These are phyloP conservation scores for Avena eriantha DNA, from an alignment of 176 grass and related monocot genomes.

Conservation along the genomic window DNA sequence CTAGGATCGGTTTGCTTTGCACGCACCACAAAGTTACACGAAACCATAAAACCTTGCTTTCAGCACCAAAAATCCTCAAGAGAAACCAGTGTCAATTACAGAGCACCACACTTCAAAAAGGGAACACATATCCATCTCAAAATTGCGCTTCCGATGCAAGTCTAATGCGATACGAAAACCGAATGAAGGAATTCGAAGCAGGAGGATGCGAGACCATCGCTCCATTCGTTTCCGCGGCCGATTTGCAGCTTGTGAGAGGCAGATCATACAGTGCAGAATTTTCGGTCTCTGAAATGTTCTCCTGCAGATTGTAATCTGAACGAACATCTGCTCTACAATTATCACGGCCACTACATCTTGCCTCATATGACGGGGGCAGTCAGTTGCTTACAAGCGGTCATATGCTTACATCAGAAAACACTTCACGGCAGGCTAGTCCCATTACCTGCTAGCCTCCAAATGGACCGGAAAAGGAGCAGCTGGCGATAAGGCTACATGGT, in stretches of 20 bases:
- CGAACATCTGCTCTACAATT: neutral
- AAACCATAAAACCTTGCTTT: too few relatives aligned
- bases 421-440: neutral
- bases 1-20: too few relatives aligned
- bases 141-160: neutral
- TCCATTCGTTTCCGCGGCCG: neutral
- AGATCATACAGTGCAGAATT: neutral
- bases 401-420: neutral
- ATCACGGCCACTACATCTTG: neutral
- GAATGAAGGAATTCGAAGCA: neutral
- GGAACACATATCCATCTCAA: neutral
- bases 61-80: too few relatives aligned
- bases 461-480: constrained; percentile 8
- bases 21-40: too few relatives aligned
- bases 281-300: neutral
- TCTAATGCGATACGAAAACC: neutral
- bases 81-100: too few relatives aligned
- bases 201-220: neutral
- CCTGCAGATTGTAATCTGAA: constrained; percentile 22
- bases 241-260: neutral
- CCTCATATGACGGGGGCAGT: neutral
- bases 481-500: neutral
- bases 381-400: neutral
- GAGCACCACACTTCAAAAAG: neutral
- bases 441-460: constrained; percentile 21